These are phyloP conservation scores for Sphaerulina vaccinii DNA, from an alignment of 2,329 filamentous ascomycete genomes.

Conservation along the genomic window DNA sequence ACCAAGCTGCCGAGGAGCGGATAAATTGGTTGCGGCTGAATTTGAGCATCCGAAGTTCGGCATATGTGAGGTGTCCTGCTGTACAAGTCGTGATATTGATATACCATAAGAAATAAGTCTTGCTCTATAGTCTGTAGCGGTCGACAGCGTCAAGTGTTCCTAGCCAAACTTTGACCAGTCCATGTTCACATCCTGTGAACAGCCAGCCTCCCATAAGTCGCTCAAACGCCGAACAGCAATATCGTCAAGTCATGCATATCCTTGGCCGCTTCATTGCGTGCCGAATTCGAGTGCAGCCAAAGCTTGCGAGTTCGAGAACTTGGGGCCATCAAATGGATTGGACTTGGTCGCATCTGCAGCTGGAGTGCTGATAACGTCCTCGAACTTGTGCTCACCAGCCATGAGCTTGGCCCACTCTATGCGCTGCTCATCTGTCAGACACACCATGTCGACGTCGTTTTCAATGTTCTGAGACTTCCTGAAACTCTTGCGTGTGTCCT, in stretches of 20 bases:
- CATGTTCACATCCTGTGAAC: not conserved
- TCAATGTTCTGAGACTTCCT: conserved; percentile 25
- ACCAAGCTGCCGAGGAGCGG: not conserved
- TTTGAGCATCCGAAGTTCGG: not conserved
- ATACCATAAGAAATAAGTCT: not conserved
- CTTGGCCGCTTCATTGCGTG: conserved; percentile 2
- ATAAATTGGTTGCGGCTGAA: not conserved
- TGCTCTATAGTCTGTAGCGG: not conserved
- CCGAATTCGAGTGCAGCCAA: conserved; percentile 33
- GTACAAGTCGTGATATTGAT: not conserved
- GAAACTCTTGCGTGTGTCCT: conserved; percentile 22
- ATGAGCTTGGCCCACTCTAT: conserved; percentile 32
- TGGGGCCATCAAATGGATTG: conserved; percentile 5
- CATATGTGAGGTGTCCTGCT: not conserved
- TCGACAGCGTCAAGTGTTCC: not conserved
- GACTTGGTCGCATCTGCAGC: conserved; percentile 10
- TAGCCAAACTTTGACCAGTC: not conserved
- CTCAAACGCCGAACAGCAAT: not conserved
- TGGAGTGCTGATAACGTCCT: conserved; percentile 16
- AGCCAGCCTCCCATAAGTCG: not conserved
- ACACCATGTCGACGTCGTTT: conserved; percentile 26
- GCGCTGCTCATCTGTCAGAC: conserved; percentile 31
- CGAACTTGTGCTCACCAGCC: conserved; percentile 13
- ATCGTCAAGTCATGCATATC: not conserved
- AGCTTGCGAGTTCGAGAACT: conserved; percentile 28